These are phyloP conservation scores for Trichoderma reesei DNA, from an alignment of 495 filamentous ascomycete species.

Conservation along the genomic window DNA sequence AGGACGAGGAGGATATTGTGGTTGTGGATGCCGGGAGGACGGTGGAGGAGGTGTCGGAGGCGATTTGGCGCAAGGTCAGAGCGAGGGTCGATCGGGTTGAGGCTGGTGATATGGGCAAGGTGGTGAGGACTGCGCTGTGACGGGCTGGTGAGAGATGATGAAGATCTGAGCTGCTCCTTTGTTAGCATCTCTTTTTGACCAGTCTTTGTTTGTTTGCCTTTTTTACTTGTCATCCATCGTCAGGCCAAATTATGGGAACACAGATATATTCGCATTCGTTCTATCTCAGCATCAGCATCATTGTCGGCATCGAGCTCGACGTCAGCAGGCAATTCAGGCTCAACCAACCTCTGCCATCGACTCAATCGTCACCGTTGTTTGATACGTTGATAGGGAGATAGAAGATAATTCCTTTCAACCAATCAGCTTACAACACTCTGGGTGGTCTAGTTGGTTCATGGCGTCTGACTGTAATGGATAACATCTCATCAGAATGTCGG, in stretches of 20 bases:
- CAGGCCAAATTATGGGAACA: neutral
- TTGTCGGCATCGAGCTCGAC: no score
- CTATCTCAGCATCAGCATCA: no score
- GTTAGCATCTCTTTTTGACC: neutral
- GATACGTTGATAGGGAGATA: neutral
- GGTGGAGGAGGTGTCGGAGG: conserved; percentile 41
- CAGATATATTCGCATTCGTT: no score
- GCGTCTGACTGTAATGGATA: conserved; percentile 2
- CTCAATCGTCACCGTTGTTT: neutral
- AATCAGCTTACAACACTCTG: neutral
- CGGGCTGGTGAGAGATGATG: conserved; percentile 6
- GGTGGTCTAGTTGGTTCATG: conserved; percentile 9
- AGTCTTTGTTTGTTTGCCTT: neutral
- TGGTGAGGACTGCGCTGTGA: conserved; percentile 31
- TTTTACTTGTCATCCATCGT: neutral
- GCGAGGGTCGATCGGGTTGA: conserved; percentile 36
- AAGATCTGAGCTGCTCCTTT: no score
- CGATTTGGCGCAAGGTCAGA: conserved; percentile 40
- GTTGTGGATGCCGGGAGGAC: conserved; percentile 43
- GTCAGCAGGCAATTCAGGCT: no score
- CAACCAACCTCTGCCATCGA: no score
- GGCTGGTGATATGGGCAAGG: conserved; percentile 35
- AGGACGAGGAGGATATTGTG: conserved; percentile 43
- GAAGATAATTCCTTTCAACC: neutral
- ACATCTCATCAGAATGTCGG: conserved; percentile 21